Evolutionary conservation across 306 rosid species (phyloP).

Genomic region (Coriaria nepalensis): DNA sequence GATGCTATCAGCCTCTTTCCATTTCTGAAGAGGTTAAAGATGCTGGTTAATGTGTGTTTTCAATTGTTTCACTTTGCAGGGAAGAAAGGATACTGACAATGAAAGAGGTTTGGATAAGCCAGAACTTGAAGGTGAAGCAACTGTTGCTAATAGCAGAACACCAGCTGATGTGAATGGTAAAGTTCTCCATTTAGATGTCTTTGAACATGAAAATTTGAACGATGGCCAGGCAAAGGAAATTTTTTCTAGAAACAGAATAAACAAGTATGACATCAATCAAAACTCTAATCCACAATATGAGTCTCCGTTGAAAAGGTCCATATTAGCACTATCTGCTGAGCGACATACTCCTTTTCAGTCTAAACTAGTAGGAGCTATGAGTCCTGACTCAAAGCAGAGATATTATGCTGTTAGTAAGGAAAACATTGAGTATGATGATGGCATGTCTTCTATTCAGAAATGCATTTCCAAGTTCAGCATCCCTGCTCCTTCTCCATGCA

Average conservation of each 20-base stretch:
- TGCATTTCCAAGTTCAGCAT: slow-evolving; percentile 35
- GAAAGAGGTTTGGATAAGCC: slow-evolving; percentile 10
- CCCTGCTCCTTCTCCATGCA: slow-evolving; percentile 35
- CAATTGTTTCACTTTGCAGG: slow-evolving; percentile 29
- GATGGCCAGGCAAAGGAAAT: slow-evolving; percentile 18
- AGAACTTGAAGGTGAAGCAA: slow-evolving; percentile 21
- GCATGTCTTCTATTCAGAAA: slow-evolving; percentile 29
- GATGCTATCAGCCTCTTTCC: not conserved
- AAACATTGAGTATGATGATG: slow-evolving; percentile 12
- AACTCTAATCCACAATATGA: slow-evolving; percentile 20
- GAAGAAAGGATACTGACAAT: slow-evolving; percentile 19
- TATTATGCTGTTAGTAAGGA: slow-evolving; percentile 18
- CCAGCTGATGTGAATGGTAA: slow-evolving; percentile 16
- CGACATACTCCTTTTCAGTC: slow-evolving; percentile 30
- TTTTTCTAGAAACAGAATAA: slow-evolving; percentile 17
- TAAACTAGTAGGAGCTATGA: slow-evolving; percentile 19
- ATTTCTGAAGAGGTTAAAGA: not conserved
- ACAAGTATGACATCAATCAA: slow-evolving; percentile 10
- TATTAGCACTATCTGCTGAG: slow-evolving; percentile 15
- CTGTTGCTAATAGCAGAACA: slow-evolving; percentile 17
- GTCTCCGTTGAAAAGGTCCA: slow-evolving; percentile 22
- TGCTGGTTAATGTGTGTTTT: slow-evolving; percentile 4
- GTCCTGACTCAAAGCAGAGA: slow-evolving; percentile 25
- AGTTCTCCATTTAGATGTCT: slow-evolving; percentile 21
- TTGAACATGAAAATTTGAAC: slow-evolving; percentile 12